Evolutionary conservation across 371 early-diverging fungal species (phyloP).

Genomic region (Rhizomucor miehei): DNA sequence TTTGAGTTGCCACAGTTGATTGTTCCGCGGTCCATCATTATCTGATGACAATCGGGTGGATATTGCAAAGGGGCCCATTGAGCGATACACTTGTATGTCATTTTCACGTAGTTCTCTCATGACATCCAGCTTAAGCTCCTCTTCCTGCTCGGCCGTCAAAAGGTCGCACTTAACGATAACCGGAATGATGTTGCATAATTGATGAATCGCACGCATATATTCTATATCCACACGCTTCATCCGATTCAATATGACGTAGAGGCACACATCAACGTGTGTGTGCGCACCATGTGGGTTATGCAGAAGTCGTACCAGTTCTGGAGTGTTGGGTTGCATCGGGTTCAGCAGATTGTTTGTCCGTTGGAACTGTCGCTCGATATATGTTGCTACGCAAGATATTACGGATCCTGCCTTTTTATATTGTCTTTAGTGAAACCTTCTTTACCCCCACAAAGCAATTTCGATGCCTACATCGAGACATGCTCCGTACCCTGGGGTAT

Average conservation of each 20-base stretch:
- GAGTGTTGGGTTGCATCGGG: constrained; percentile 19
- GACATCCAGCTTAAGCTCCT: constrained; percentile 46
- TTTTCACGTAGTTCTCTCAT: constrained; percentile 45
- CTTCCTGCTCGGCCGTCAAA: constrained; percentile 57
- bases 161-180: constrained; percentile 68
- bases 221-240: constrained; percentile 73
- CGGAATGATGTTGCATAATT: constrained; percentile 60
- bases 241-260: constrained; percentile 65
- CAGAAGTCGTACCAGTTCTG: constrained; percentile 18
- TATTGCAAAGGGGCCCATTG: constrained; percentile 7
- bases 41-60: neutral
- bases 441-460: neutral
- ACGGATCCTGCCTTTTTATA: constrained; percentile 25
- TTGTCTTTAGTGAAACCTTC: neutral
- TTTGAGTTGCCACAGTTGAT: constrained; percentile 10
- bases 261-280: constrained; percentile 66
- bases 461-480: constrained; percentile 38
- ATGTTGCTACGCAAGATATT: constrained; percentile 26
- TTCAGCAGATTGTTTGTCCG: constrained; percentile 27
- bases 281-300: constrained; percentile 45
- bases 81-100: constrained; percentile 32
- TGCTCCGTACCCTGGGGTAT: constrained; percentile 61
- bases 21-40: neutral
- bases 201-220: constrained; percentile 62
- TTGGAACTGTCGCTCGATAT: constrained; percentile 39